These are phyloP conservation scores for Lyophyllum atratum DNA, from an alignment of 768 basidiomycete genomes.

Conservation along the genomic window DNA sequence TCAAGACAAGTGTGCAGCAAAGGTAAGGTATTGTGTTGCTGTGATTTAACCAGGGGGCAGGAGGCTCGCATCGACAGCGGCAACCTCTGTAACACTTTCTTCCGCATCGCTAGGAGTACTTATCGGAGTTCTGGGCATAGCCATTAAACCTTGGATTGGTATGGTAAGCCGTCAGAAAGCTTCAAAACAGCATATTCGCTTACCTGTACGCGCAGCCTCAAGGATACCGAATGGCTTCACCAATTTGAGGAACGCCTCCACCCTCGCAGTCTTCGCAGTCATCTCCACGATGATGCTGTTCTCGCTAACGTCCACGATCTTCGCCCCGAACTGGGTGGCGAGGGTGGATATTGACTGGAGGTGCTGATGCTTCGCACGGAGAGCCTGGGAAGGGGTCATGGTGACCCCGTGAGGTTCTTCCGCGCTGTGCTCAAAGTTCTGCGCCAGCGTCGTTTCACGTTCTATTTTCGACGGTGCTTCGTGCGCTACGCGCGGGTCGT, in stretches of 20 bases:
- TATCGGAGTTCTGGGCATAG: slow-evolving; percentile 96
- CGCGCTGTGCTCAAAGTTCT: slow-evolving; percentile 72
- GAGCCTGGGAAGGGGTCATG: slow-evolving; percentile 80
- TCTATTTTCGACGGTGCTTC: slow-evolving; percentile 54
- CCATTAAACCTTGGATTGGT: slow-evolving; percentile 78
- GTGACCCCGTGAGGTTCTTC: slow-evolving; percentile 36
- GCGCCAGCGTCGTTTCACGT: slow-evolving; percentile 71
- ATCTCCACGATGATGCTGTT: slow-evolving; percentile 95
- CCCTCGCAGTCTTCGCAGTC: slow-evolving; percentile 87
- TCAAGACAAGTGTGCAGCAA: too few relatives aligned
- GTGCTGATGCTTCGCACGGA: slow-evolving; percentile 88
- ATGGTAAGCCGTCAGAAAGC: slow-evolving; percentile 1
- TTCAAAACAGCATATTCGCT: not conserved
- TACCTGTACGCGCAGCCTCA: slow-evolving; percentile 93
- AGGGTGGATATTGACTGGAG: slow-evolving; percentile 86
- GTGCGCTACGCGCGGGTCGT: slow-evolving; percentile 59
- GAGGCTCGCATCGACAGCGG: slow-evolving; percentile 83
- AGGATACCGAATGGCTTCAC: slow-evolving; percentile 95
- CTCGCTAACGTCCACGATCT: slow-evolving; percentile 93
- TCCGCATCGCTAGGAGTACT: slow-evolving; percentile 39
- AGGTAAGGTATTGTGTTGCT: not conserved
- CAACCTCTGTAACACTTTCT: slow-evolving; percentile 23
- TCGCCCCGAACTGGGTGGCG: slow-evolving; percentile 86
- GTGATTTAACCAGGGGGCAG: slow-evolving; percentile 85
- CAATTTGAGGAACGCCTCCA: slow-evolving; percentile 90